Base-by-base conservation (phyloP, 2,329 filamentous ascomycete genomes). In the Colletotrichum spinosum region DNA sequence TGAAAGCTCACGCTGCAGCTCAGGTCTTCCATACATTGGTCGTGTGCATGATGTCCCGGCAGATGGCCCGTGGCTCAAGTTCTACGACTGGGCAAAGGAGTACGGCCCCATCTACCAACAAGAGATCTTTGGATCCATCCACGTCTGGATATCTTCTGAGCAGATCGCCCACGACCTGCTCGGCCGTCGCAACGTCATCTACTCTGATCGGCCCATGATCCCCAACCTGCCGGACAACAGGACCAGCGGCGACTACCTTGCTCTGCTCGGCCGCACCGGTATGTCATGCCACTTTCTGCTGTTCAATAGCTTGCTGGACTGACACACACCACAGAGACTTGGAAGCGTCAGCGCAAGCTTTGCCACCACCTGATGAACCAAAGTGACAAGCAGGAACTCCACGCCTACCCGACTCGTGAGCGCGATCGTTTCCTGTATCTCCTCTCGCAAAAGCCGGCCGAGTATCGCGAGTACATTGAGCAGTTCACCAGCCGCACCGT, bases 111-210 rank as follows among this genome's bases (percentile, higher is more conserved):
- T 84, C 59, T 83, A 82, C 69, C 75, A 81, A 69, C 79, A 77
- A 51, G 74, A 81, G 62, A 80, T 83, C 17, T 83, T 84, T 44
- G 81, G 81, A 17, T 75, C 75, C 4, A 74, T 78, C 5, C 81
- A 83, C 66, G 77, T 84, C 50, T 83, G 81, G 81, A 83, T 84
- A 55, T 81, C 81, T 8, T 79, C 78, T 2, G 81, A 83, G 68
- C 63, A 75, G 45, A 71, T 83, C n/a, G 81, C 81, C 33, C 74
- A 80, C 41, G 81, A 84, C 53, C 72, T 84, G 6, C 73, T 84
- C 6, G 75, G 80, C 15, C 76, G 78, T 42, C 71, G 79, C 13
- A 77, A 78, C 3, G 58, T 70, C 35, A 81, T 80, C 68, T 83
- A 83, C 70, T 84, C 81, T n/a, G 81, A 83, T 67, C 77, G 82